A percentile compares a stretch with the other conserved stretches of the same genome.
Conservation (phyloP, 208 protist species). For the Leptomonas seymouri region DNA sequence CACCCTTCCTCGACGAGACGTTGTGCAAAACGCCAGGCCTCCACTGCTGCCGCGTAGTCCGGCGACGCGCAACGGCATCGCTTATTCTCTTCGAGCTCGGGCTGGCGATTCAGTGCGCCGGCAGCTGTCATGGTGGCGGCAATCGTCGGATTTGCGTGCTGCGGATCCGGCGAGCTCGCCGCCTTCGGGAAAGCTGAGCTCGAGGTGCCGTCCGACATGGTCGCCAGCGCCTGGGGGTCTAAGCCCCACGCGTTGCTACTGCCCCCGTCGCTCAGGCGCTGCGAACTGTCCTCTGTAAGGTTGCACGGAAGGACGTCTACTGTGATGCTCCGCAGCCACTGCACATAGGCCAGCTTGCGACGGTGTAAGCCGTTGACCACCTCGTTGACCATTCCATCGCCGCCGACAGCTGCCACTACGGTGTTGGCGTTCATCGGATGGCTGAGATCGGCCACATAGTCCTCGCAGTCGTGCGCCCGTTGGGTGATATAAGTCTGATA, state of each 20-base stretch:
- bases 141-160: neutral
- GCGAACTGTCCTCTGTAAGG: neutral
- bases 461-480: conserved; percentile 79
- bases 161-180: conserved; percentile 5
- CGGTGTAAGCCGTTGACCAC: conserved; percentile 79
- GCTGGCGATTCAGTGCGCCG: neutral
- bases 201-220: neutral
- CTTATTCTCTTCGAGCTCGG: conserved; percentile 18
- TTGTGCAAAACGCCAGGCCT: conserved; percentile 12
- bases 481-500: conserved; percentile 54
- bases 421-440: conserved; percentile 48
- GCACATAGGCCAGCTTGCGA: conserved; percentile 48
- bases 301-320: neutral
- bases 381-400: conserved; percentile 88
- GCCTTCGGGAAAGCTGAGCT: neutral
- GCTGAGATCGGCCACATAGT: conserved; percentile 72
- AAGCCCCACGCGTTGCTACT: neutral
- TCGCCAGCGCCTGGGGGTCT: conserved; percentile 11
- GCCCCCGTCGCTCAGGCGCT: conserved; percentile 10
- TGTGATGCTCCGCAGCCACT: conserved; percentile 29
- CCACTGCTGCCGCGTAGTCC: conserved; percentile 5
- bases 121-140: neutral
- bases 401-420: conserved; percentile 73
- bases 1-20: conserved; percentile 36
- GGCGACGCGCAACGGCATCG: neutral